Base-by-base conservation (phyloP, 1,284 basidiomycete genomes). In the Rhizoctonia solani region DNA sequence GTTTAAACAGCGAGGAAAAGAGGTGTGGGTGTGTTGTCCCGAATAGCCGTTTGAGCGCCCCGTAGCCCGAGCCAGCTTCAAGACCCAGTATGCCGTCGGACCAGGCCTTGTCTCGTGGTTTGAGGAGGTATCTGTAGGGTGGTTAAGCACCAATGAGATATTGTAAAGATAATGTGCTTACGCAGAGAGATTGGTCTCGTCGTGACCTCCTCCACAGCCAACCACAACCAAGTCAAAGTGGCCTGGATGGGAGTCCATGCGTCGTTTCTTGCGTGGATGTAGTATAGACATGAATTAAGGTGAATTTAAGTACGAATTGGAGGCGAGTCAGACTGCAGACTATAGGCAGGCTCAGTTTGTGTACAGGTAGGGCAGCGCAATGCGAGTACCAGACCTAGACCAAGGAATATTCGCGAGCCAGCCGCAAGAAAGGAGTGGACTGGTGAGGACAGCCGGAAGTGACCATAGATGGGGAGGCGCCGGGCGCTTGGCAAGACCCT, bases 1-100 rank as follows among this genome's bases (percentile, higher is more conserved):
- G 89, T 90, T 77, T 16, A 23, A 46, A 47, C 29, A 50, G 58
- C 30, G 47, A 39, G 3, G 58, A 49, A 42, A 61, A 61, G 27
- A 61, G 58, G 29, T 41, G 58, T 16, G 58, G 58, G 19, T 61
- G 58, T 30, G 58, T 49, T 4, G 44, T 61, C 23, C 44, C 39
- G 1, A 61, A 32, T 2, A 61, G 23, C 6, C 46, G 58, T 29
- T 61, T 61, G 47, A 61, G 58, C 3, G 58, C 58, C 3, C 58
- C 58, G 46, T 61, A 61, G 29, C 58, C 58, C 11, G 58, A 61
- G 46, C 70, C 70, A 21, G 70, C 70, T 59, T 71, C 70, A 9
- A 70, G 56, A 13, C 54, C 53, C 4, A 71, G 44, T 29, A 68
- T 68, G 23, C 67, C 66, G 9, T 65, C 69, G 32, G 44, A 44